These are phyloP conservation scores for Heteromeles arbutifolia DNA, from an alignment of 306 rosid species.

Conservation along the genomic window DNA sequence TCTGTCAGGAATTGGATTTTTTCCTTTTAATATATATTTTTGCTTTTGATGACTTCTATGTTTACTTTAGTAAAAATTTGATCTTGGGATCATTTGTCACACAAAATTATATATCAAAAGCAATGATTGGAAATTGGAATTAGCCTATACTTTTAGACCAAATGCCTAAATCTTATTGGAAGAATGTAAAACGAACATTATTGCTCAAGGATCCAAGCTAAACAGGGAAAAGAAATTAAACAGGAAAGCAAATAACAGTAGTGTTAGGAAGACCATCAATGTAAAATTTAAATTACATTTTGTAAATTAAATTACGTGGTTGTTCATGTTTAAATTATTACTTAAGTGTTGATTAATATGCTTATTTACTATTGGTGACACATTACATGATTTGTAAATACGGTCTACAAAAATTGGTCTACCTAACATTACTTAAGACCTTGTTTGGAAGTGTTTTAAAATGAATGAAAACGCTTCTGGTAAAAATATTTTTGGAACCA, in stretches of 20 bases:
- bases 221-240: slow-evolving; percentile 27
- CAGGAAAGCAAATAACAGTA: slow-evolving; percentile 6
- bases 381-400: too few relatives aligned
- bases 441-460: too few relatives aligned
- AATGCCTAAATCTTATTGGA: slow-evolving; percentile 35
- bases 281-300: too few relatives aligned
- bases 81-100: slow-evolving; percentile 70
- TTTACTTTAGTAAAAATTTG: slow-evolving; percentile 36
- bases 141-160: slow-evolving; percentile 52
- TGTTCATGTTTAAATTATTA: too few relatives aligned
- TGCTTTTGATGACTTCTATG: slow-evolving; percentile 90
- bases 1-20: slow-evolving; percentile 50
- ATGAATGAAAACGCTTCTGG: too few relatives aligned
- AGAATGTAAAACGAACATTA: slow-evolving; percentile 11
- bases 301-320: too few relatives aligned
- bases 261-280: not conserved
- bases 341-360: too few relatives aligned
- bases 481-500: too few relatives aligned
- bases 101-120: slow-evolving; percentile 60
- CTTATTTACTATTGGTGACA: too few relatives aligned
- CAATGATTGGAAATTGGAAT: slow-evolving; percentile 60
- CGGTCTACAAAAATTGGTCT: too few relatives aligned
- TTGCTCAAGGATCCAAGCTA: slow-evolving; percentile 34
- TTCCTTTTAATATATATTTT: slow-evolving; percentile 17
- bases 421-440: too few relatives aligned